phyloP scores from a whole-genome alignment of 176 grass and related monocot species.

The Oryza meridionalis region DNA sequence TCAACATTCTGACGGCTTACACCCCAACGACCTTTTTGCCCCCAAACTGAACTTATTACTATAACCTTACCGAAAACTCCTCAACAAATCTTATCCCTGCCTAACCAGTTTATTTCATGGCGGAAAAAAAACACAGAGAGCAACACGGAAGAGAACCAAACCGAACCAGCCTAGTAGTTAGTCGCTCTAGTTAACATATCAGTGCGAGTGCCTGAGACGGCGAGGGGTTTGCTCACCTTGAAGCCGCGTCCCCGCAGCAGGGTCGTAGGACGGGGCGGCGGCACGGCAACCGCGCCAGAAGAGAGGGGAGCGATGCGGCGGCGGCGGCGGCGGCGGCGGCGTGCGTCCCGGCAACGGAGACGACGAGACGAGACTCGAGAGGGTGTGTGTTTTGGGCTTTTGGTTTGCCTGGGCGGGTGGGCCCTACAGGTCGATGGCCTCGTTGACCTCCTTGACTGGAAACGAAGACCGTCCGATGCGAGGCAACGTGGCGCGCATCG shows the following conservation, averaged over 20 bases:
- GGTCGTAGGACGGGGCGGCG: not conserved
- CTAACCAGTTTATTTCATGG: not conserved
- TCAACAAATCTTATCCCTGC: not conserved
- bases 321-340: not conserved
- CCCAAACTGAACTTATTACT: not conserved
- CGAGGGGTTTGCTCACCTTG: conserved; percentile 11
- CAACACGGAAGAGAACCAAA: not conserved
- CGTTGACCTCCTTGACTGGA: too few relatives aligned
- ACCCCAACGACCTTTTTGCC: not conserved
- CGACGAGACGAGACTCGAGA: not conserved
- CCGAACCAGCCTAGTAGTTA: not conserved
- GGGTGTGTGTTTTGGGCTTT: too few relatives aligned
- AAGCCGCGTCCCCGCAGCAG: not conserved
- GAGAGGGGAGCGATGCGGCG: not conserved
- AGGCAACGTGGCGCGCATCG: too few relatives aligned
- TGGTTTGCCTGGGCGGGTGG: too few relatives aligned
- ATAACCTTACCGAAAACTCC: not conserved
- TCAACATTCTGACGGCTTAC: not conserved
- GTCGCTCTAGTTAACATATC: not conserved
- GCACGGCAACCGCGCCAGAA: not conserved
- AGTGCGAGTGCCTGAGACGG: not conserved
- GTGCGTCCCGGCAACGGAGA: not conserved
- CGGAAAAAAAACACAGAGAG: not conserved
- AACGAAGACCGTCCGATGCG: too few relatives aligned
- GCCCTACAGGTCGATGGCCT: too few relatives aligned